A percentile compares a stretch with the other conserved stretches of the same genome.
Conservation (phyloP, 2,329 filamentous ascomycete species). For the Cryphonectria nitschkei region DNA sequence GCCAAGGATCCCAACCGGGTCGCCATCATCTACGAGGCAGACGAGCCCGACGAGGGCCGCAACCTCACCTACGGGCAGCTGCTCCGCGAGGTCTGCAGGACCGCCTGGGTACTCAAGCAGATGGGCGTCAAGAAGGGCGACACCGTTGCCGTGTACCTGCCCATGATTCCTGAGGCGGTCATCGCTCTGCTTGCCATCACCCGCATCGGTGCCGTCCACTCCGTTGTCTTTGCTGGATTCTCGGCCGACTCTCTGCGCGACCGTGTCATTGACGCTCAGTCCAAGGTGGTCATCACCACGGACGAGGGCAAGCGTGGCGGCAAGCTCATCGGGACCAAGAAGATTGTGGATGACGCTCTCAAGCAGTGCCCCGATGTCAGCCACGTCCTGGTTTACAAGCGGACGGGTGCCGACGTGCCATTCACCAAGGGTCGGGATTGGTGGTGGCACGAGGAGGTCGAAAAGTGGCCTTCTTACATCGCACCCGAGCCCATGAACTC, state of each 20-base stretch:
- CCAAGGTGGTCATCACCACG: conserved; percentile 92
- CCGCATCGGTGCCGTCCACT: conserved; percentile 94
- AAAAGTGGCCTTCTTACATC: conserved; percentile 94
- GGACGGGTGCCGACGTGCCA: conserved; percentile 89
- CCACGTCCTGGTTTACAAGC: conserved; percentile 89
- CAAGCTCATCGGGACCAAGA: conserved; percentile 97
- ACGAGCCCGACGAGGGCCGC: conserved; percentile 85
- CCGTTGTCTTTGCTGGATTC: conserved; percentile 97
- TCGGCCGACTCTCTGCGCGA: conserved; percentile 95
- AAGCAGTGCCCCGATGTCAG: conserved; percentile 92
- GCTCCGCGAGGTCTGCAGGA: conserved; percentile 84
- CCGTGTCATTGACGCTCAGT: conserved; percentile 87
- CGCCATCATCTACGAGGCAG: conserved; percentile 98
- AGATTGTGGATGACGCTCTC: conserved; percentile 96
- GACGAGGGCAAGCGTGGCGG: conserved; percentile 98
- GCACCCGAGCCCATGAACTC: conserved; percentile 87
- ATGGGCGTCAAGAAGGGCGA: conserved; percentile 98
- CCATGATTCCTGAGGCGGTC: conserved; percentile 97
- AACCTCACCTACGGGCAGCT: conserved; percentile 93
- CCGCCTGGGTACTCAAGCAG: conserved; percentile 86
- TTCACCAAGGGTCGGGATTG: conserved; percentile 87
- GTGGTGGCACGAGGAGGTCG: conserved; percentile 99
- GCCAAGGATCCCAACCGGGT: conserved; percentile 90
- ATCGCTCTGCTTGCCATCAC: conserved; percentile 88
- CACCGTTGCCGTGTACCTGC: conserved; percentile 94